Percentiles rank a stretch among this genome's conserved stretches.
Conservation (phyloP, 73 alveolate species). For the Effrenium voratum region DNA sequence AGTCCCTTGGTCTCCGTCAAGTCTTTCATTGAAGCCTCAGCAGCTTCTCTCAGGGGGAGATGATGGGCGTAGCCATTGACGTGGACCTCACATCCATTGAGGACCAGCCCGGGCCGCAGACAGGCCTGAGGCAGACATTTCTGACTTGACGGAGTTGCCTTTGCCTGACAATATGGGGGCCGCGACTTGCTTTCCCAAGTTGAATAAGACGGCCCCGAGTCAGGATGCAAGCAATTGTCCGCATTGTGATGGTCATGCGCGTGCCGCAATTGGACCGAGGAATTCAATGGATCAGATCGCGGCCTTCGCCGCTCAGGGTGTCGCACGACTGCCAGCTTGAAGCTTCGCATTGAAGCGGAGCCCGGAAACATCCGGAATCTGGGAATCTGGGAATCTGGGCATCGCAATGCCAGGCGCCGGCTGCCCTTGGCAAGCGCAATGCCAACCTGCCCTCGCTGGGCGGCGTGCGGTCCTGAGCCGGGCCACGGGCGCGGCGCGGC, state of each 20-base stretch:
- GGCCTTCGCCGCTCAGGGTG: slow-evolving; percentile 32
- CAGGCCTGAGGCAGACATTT: background rate
- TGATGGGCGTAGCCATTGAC: slow-evolving; percentile 59
- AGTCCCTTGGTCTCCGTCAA: background rate
- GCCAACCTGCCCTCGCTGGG: slow-evolving; percentile 68
- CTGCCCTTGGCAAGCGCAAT: slow-evolving; percentile 57
- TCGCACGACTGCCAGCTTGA: background rate
- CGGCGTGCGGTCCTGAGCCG: background rate
- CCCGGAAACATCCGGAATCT: background rate
- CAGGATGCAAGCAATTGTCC: too few relatives aligned
- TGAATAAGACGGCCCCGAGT: too few relatives aligned
- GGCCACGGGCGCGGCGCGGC: background rate
- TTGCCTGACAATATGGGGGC: too few relatives aligned
- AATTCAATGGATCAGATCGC: slow-evolving; percentile 58
- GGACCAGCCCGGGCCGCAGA: slow-evolving; percentile 37
- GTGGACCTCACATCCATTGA: slow-evolving; percentile 60
- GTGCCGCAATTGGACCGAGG: background rate
- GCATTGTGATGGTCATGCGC: too few relatives aligned
- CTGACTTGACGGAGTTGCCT: background rate
- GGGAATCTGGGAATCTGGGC: background rate
- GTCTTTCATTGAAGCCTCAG: background rate
- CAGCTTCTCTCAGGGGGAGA: background rate
- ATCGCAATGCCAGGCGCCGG: slow-evolving; percentile 41
- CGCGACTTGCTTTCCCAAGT: background rate
- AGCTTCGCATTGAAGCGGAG: background rate